phyloP scores from a whole-genome alignment of 805 yeast species.

The Priceomyces carsonii region DNA sequence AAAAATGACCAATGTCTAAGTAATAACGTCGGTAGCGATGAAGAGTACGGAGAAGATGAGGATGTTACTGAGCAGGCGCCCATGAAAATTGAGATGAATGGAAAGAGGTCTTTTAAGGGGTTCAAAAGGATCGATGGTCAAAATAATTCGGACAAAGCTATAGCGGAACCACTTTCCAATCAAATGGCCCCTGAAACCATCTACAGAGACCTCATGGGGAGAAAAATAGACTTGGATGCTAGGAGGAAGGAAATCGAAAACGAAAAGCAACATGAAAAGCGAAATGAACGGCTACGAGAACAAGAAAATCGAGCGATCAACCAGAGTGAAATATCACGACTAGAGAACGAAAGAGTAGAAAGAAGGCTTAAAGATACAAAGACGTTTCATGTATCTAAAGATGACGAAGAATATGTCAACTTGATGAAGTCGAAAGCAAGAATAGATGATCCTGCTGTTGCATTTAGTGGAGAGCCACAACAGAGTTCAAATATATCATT shows the following conservation, averaged over 20 bases:
- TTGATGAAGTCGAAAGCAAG: slow-evolving; percentile 29
- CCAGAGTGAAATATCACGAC: slow-evolving; percentile 39
- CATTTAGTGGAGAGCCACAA: slow-evolving; percentile 32
- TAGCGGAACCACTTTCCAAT: slow-evolving; percentile 2
- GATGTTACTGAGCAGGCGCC: slow-evolving; percentile 23
- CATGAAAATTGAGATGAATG: slow-evolving; percentile 18
- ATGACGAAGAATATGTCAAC: slow-evolving; percentile 39
- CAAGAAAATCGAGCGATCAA: slow-evolving; percentile 26
- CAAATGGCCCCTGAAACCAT: slow-evolving; percentile 35
- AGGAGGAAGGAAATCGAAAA: slow-evolving; percentile 21
- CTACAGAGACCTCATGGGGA: slow-evolving; percentile 64
- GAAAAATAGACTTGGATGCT: slow-evolving; percentile 44
- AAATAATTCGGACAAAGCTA: slow-evolving; percentile 1
- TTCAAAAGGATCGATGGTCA: slow-evolving; percentile 40
- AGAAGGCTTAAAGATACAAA: slow-evolving; percentile 24
- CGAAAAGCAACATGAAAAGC: slow-evolving; percentile 13
- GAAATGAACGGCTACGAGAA: slow-evolving; percentile 20
- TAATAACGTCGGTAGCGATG: slow-evolving; percentile 3
- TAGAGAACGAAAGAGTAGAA: slow-evolving; percentile 36
- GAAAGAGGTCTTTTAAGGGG: slow-evolving; percentile 23
- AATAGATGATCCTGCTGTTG: slow-evolving; percentile 65
- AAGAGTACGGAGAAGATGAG: slow-evolving; percentile 9
- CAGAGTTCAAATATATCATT: slow-evolving; percentile 10
- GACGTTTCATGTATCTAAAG: slow-evolving; percentile 23
- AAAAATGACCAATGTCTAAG: slow-evolving; percentile 6